A percentile compares a stretch with the other conserved stretches of the same genome.
Evolutionary conservation across 2,329 filamentous ascomycete genomes (phyloP).

Genomic region (Pseudofabraea citricarpa): DNA sequence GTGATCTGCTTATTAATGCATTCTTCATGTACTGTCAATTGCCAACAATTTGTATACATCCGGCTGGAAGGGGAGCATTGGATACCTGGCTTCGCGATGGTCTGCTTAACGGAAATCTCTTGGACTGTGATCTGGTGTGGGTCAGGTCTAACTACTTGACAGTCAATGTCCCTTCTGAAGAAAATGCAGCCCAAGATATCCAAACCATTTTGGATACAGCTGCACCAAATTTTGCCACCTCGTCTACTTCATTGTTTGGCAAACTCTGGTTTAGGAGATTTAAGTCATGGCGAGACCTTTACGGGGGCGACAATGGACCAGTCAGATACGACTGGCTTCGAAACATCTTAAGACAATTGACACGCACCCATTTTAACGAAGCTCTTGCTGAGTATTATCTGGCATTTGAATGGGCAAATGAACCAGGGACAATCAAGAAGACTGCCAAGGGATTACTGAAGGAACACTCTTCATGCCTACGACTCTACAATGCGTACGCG

Average conservation of each 20-base stretch:
- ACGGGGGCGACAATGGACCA: slow-evolving; percentile 13
- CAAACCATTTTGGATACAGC: slow-evolving; percentile 16
- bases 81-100: slow-evolving; percentile 42
- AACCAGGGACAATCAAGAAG: slow-evolving; percentile 56
- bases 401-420: slow-evolving; percentile 57
- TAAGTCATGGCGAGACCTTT: slow-evolving; percentile 16
- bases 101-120: slow-evolving; percentile 42
- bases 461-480: slow-evolving; percentile 54
- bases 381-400: slow-evolving; percentile 65
- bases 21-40: slow-evolving; percentile 66
- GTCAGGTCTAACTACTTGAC: slow-evolving; percentile 5
- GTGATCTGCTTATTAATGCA: slow-evolving; percentile 55
- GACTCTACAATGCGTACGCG: slow-evolving; percentile 76
- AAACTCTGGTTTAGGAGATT: slow-evolving; percentile 40
- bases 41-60: slow-evolving; percentile 46
- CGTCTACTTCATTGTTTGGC: slow-evolving; percentile 50
- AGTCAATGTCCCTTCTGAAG: neutral
- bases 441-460: slow-evolving; percentile 71
- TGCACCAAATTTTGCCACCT: slow-evolving; percentile 22
- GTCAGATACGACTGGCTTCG: slow-evolving; percentile 39
- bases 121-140: slow-evolving; percentile 21
- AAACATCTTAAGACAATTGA: slow-evolving; percentile 53
- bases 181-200: slow-evolving; percentile 20
- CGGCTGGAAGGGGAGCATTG: slow-evolving; percentile 15
- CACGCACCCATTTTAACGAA: slow-evolving; percentile 38